These are phyloP conservation scores for Phaeotremella skinneri DNA, from an alignment of 768 basidiomycete species.

Conservation along the genomic window DNA sequence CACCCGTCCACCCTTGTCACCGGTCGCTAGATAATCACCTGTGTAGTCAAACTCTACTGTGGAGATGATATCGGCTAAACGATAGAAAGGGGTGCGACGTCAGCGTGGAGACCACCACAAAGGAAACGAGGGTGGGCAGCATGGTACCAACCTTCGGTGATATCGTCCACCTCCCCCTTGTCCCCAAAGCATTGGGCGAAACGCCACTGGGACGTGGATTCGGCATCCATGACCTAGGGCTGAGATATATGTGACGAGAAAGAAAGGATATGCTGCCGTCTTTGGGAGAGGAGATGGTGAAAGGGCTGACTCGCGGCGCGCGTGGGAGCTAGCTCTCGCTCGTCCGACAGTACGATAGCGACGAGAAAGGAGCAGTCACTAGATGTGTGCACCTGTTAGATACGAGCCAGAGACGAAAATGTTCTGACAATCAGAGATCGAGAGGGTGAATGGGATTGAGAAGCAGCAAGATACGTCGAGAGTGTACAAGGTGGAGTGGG, in stretches of 20 bases:
- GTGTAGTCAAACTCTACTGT: constrained; percentile 99
- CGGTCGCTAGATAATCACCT: constrained; percentile 98
- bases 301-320: background rate
- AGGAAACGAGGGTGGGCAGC: constrained; percentile 10
- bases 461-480: too few relatives aligned
- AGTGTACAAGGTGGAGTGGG: too few relatives aligned
- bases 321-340: constrained; percentile 1
- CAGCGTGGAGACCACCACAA: constrained; percentile 1
- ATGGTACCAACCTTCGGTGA: constrained; percentile 84
- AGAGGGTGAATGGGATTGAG: too few relatives aligned
- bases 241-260: background rate
- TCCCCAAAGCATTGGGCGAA: constrained; percentile 99
- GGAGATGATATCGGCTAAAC: constrained; percentile 96
- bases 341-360: background rate
- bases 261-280: background rate
- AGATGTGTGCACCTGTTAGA: background rate
- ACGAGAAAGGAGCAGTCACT: background rate
- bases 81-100: constrained; percentile 57
- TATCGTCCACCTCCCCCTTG: constrained; percentile 93
- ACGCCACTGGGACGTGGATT: constrained; percentile 67
- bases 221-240: constrained; percentile 36
- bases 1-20: constrained; percentile 98
- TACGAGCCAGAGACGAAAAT: background rate
- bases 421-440: too few relatives aligned
- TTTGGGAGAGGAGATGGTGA: background rate